Evolutionary conservation across 2,329 filamentous ascomycete species (phyloP).

Genomic region (Colletotrichum sp.): DNA sequence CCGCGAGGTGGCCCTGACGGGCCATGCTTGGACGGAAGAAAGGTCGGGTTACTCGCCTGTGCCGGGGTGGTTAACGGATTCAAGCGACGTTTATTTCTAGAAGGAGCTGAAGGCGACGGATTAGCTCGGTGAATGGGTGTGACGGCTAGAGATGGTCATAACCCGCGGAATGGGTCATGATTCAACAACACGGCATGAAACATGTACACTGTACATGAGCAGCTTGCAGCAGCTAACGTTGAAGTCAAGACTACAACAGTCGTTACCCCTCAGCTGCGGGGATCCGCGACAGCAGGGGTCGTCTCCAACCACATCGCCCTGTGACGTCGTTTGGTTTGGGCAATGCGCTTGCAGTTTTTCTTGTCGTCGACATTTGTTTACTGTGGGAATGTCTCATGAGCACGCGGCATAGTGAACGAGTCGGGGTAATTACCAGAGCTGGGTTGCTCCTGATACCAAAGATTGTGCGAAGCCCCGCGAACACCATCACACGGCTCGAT

Average conservation of each 20-base stretch:
- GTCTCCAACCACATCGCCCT: neutral
- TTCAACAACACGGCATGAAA: neutral
- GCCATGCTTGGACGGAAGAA: neutral
- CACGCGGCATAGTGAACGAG: neutral
- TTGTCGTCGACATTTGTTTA: neutral
- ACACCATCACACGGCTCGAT: neutral
- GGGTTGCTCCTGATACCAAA: neutral
- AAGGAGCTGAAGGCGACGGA: neutral
- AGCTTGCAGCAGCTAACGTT: neutral
- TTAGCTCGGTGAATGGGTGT: neutral
- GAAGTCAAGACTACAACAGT: neutral
- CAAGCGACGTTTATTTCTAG: neutral
- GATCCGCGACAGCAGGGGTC: neutral
- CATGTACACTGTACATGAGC: neutral
- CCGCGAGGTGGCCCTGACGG: neutral
- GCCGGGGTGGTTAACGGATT: neutral
- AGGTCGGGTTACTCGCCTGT: neutral
- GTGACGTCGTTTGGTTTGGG: neutral
- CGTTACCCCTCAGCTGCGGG: slow-evolving; percentile 8
- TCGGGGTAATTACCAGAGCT: neutral
- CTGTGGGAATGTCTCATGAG: neutral
- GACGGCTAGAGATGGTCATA: neutral
- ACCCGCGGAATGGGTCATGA: slow-evolving; percentile 1
- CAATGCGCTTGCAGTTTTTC: neutral
- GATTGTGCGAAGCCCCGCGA: neutral